phyloP scores from a whole-genome alignment of 2,329 filamentous ascomycete genomes.

The Botrytis medusae region DNA sequence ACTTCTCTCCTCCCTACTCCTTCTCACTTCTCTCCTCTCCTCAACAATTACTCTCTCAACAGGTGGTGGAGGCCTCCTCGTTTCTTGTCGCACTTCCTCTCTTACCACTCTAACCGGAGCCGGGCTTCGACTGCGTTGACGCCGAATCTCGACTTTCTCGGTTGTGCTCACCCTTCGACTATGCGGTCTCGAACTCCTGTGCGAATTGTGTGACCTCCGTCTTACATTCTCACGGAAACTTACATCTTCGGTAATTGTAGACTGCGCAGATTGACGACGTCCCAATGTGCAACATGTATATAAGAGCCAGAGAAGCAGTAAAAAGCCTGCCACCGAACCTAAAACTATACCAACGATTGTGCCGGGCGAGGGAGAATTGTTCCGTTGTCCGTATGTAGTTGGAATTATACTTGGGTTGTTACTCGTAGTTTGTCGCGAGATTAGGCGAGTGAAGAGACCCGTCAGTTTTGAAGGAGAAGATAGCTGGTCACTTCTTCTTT shows the following conservation, averaged over 20 bases:
- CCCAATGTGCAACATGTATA: constrained; percentile 39
- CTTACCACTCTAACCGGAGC: constrained; percentile 32
- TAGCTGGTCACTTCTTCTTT: not conserved
- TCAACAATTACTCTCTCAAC: constrained; percentile 39
- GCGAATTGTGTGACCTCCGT: constrained; percentile 27
- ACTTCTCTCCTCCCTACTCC: constrained; percentile 27
- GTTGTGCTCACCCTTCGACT: constrained; percentile 27
- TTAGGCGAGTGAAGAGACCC: not conserved
- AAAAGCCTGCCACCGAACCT: constrained; percentile 53
- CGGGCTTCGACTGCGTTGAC: constrained; percentile 21
- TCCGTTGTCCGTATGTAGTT: constrained; percentile 56
- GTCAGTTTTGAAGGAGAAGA: not conserved
- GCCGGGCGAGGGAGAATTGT: constrained; percentile 54
- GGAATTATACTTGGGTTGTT: constrained; percentile 50
- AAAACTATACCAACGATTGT: constrained; percentile 61
- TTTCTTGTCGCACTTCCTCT: constrained; percentile 22
- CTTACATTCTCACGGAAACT: constrained; percentile 26
- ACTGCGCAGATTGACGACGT: constrained; percentile 20
- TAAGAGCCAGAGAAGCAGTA: constrained; percentile 53
- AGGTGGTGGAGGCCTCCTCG: constrained; percentile 22
- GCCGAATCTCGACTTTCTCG: constrained; percentile 37
- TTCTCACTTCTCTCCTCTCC: constrained; percentile 33
- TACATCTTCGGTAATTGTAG: constrained; percentile 29
- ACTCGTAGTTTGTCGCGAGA: constrained; percentile 1
- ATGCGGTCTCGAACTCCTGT: constrained; percentile 20